phyloP scores from a whole-genome alignment of 192 early-diverging fungal species.

The Umbelopsis sp. region DNA sequence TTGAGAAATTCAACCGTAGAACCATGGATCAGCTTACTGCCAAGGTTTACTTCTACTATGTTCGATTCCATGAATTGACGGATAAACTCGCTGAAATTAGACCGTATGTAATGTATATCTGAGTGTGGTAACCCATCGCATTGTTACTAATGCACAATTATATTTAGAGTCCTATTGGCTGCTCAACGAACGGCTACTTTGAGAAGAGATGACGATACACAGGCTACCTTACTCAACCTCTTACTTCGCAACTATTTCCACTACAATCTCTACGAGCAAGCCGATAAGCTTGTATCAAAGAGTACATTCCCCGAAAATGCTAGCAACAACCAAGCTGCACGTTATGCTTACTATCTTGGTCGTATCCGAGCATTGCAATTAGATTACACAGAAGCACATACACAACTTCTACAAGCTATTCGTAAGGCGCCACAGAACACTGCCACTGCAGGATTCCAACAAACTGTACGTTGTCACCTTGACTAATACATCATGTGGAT shows the following conservation, averaged over 20 bases:
- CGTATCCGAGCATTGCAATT: conserved; percentile 98
- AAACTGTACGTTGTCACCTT: conserved; percentile 60
- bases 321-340: conserved; percentile 89
- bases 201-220: conserved; percentile 87
- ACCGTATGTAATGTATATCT: conserved; percentile 53
- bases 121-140: too few species aligned
- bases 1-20: conserved; percentile 78
- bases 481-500: background rate
- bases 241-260: conserved; percentile 91
- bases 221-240: conserved; percentile 89
- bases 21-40: conserved; percentile 90
- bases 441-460: conserved; percentile 92
- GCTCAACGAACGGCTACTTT: conserved; percentile 92
- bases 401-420: conserved; percentile 88
- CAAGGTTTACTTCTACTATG: conserved; percentile 91
- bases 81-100: conserved; percentile 74
- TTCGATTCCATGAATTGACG: conserved; percentile 85
- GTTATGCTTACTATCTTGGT: conserved; percentile 96
- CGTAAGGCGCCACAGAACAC: conserved; percentile 92
- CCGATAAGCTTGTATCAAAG: conserved; percentile 95
- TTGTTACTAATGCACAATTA: conserved; percentile 1
- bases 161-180: conserved; percentile 66
- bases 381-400: conserved; percentile 92
- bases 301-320: conserved; percentile 87
- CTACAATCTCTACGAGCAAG: conserved; percentile 96